Conservation (phyloP, 495 filamentous ascomycete species). For the Talaromyces borbonicus region DNA sequence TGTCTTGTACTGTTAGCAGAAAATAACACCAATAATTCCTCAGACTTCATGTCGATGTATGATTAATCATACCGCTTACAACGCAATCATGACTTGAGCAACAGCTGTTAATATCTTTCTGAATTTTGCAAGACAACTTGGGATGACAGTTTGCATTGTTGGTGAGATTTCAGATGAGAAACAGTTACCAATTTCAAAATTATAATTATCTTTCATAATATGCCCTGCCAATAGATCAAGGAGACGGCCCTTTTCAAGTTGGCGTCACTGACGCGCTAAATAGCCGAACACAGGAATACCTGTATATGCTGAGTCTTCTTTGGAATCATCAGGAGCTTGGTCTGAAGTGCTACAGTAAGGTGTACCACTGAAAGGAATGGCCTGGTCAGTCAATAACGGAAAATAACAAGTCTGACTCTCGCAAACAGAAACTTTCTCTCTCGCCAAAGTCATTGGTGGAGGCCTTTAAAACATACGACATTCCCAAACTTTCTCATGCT, state of each 20-base stretch:
- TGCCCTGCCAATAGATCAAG: not conserved
- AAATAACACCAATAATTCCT: too few species aligned
- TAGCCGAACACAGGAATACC: not conserved
- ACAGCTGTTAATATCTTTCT: not conserved
- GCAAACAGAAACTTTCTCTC: constrained; percentile 1
- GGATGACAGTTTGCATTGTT: not conserved
- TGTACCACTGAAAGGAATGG: not conserved
- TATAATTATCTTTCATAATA: not conserved
- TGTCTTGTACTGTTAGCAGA: too few species aligned
- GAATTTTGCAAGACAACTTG: not conserved
- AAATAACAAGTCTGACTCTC: not conserved
- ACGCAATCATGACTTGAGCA: not conserved
- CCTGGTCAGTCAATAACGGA: not conserved
- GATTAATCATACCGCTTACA: too few species aligned
- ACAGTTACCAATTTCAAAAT: too few species aligned
- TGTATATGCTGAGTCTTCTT: constrained; percentile 1
- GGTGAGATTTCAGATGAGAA: not conserved
- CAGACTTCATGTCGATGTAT: too few species aligned
- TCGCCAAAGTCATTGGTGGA: constrained; percentile 4
- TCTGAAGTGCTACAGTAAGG: constrained; percentile 3
- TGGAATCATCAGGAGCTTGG: not conserved
- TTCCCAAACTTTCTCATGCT: constrained; percentile 1
- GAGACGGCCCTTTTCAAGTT: not conserved
- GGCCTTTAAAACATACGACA: not conserved
- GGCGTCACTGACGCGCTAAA: constrained; percentile 1